Evolutionary conservation across 495 filamentous ascomycete genomes (phyloP).

Genomic region (Neurospora cerealis): DNA sequence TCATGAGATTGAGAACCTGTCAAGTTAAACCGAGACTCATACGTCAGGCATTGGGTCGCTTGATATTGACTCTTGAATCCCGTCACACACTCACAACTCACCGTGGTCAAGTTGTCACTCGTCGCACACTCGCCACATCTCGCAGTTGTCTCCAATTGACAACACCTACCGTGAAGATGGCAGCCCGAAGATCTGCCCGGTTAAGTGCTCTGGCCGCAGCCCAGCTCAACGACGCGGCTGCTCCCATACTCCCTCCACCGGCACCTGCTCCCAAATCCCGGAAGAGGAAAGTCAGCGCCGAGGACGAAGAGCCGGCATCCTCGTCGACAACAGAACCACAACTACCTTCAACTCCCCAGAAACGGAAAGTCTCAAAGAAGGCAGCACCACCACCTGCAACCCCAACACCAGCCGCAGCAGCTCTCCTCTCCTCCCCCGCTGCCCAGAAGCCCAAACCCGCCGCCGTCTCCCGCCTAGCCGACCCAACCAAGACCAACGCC

Average conservation of each 20-base stretch:
- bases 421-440: slow-evolving; percentile 22
- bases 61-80: not conserved
- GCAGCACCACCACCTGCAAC: slow-evolving; percentile 20
- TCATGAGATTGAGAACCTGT: not conserved
- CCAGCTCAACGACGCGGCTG: slow-evolving; percentile 5
- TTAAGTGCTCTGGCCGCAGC: slow-evolving; percentile 34
- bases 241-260: slow-evolving; percentile 10
- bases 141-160: not conserved
- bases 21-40: not conserved
- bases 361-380: slow-evolving; percentile 17
- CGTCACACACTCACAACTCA: not conserved
- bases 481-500: slow-evolving; percentile 52
- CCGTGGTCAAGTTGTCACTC: not conserved
- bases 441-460: slow-evolving; percentile 23
- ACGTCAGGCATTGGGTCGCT: not conserved
- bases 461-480: slow-evolving; percentile 36
- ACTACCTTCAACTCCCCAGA: slow-evolving; percentile 26
- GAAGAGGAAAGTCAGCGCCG: slow-evolving; percentile 28
- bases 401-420: slow-evolving; percentile 28
- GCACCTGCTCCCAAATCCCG: slow-evolving; percentile 10
- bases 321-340: slow-evolving; percentile 1
- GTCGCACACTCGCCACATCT: not conserved
- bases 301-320: slow-evolving; percentile 1
- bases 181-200: slow-evolving; percentile 49
- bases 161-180: slow-evolving; percentile 28